A percentile compares a stretch with the other conserved stretches of the same genome.
Conservation (phyloP, 2,329 filamentous ascomycete genomes). For the Hypoxylon sp. region DNA sequence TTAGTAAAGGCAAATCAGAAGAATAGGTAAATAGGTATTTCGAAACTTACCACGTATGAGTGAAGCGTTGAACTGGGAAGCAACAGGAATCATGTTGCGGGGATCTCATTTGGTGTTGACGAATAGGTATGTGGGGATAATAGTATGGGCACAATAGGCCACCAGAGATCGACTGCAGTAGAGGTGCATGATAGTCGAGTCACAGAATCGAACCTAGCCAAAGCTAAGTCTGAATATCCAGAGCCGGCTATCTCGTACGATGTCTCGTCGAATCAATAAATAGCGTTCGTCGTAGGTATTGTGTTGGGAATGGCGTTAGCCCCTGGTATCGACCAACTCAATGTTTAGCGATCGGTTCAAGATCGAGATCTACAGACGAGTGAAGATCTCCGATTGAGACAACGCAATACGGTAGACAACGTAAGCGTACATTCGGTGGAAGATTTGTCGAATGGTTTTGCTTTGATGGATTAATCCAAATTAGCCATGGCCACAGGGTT, state of each 20-base stretch:
- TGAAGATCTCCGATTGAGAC: too few relatives aligned
- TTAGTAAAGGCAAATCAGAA: neutral
- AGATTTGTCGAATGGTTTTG: neutral
- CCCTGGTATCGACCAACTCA: too few relatives aligned
- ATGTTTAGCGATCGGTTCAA: too few relatives aligned
- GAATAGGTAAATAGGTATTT: neutral
- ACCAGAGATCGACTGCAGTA: conserved; percentile 39
- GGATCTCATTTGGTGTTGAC: too few relatives aligned
- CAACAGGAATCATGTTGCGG: too few relatives aligned
- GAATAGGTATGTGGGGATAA: too few relatives aligned
- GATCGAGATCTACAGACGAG: too few relatives aligned
- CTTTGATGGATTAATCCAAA: neutral
- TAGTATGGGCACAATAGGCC: conserved; percentile 19
- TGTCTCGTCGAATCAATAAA: conserved; percentile 33
- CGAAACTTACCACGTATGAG: neutral
- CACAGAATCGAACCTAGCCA: conserved; percentile 42
- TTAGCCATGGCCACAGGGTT: neutral
- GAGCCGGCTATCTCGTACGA: conserved; percentile 27
- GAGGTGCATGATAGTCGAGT: conserved; percentile 38
- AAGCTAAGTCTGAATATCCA: conserved; percentile 42
- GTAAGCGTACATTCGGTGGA: too few relatives aligned
- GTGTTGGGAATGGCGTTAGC: too few relatives aligned
- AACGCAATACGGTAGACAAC: too few relatives aligned
- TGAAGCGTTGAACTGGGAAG: neutral
- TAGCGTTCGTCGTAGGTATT: conserved; percentile 26